Base-by-base conservation (phyloP, 2,329 filamentous ascomycete genomes). In the Aureobasidium melanogenum region DNA sequence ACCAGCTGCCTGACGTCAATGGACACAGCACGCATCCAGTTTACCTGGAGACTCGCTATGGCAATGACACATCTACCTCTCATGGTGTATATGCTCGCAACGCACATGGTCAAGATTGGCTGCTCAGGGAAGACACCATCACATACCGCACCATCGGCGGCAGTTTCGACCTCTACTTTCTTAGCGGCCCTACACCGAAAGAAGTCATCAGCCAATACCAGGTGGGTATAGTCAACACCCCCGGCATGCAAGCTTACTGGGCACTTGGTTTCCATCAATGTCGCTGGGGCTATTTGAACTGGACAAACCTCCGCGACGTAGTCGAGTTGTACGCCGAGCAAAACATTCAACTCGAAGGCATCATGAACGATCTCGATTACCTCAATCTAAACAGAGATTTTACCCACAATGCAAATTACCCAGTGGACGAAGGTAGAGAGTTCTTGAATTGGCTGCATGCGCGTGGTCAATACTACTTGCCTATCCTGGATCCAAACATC, bases 241-340 rank as follows among this genome's bases (percentile, higher is more conserved):
- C 67, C 0, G 63, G 44, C 3, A 61, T 69, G 63, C 66, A 67
- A 50, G 59, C 63, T 19, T 70, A 69, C 44, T 70, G 67, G 68
- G 62, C 65, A 3, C 62, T 70, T 7, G 67, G 68, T 7, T 69
- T 69, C 61, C 64, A 67, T 43, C 68, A 70, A 61, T 61, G 63
- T 24, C 62, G 67, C 12, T 67, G 64, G 66, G 48, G 43, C 9
- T 93, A 92, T 69, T 74, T 79, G 26, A 88, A 88, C 66, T 89
- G 86, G 83, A 80, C 82, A 1, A 78, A 83, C 10, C 68, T 89
- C 2, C 80, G 87, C 64, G 81, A 82, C 64, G 76, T 82, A 14
- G 75, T 81, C 34, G 73, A 79, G 43, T 76, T 76, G 52, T 82
- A 79, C 69, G 77, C 73, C 62, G 75, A 72, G 39, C 82, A 80